Base-by-base conservation (phyloP, 805 yeast genomes). In the Ogataea corticis region DNA sequence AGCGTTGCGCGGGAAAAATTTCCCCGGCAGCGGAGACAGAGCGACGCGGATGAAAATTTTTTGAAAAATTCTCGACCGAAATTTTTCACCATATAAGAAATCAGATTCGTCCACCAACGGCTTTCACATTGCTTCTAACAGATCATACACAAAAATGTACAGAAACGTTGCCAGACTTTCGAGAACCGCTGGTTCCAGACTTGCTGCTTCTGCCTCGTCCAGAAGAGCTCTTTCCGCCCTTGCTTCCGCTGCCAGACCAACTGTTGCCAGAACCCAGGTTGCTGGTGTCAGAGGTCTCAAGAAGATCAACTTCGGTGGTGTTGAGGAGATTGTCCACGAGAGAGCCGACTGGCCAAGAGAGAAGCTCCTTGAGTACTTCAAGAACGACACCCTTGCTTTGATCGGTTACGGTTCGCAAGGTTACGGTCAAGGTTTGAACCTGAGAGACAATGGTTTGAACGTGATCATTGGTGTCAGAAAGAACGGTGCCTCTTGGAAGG, bases 361-460 rank as follows among this genome's bases (percentile, higher is more conserved):
- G 77, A 92, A 87, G 80, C 80, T 94, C 66, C 80, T 85, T 55
- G 91, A 89, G 66, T 94, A 91, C 82, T 94, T 94, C 90, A 92
- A 94, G 83, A 78, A 91, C 74, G 98, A 94, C 72, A 94, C 99
- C 52, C 78, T 94, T 68, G 98, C 99, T 59, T 76, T 94, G 67
- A 91, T 94, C 62, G 99, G 99, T 75, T 94, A 94, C 84, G 99
- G 99, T 70, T 92, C 99, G 59, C 99, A 94, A 79, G 99, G 99
- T 81, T 92, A 94, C 82, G 99, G 99, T 71, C 99, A 94, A 80
- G 98, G 97, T 76, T 83, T 94, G 64, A 94, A 94, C 90, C 78
- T 95, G 79, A 88, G 99, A 79, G 99, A 94, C 82, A 92, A 94
- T 67, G 99, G 99, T 74, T 74, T 94, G 68, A 92, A 92, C 72